phyloP scores from a whole-genome alignment of 1,139 yeast genomes.

The Debaryomyces fabryi region DNA sequence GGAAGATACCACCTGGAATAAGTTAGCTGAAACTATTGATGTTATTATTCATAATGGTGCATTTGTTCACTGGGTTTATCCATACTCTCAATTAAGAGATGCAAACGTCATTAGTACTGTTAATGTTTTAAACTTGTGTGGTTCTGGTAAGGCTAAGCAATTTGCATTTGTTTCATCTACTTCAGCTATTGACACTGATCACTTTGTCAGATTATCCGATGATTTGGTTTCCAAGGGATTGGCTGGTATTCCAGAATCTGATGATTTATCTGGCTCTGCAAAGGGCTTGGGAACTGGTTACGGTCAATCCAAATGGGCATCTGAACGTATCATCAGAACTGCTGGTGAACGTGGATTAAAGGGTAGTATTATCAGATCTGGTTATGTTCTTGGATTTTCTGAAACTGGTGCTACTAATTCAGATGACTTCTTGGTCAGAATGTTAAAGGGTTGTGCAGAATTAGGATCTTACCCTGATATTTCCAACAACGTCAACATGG shows the following conservation, averaged over 20 bases:
- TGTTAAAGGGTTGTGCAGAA: slow-evolving; percentile 93
- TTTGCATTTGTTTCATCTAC: slow-evolving; percentile 96
- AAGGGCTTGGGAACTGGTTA: slow-evolving; percentile 87
- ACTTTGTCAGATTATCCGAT: slow-evolving; percentile 79
- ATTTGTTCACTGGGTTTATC: slow-evolving; percentile 97
- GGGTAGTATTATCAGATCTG: slow-evolving; percentile 93
- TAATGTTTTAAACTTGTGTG: slow-evolving; percentile 80
- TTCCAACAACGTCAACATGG: slow-evolving; percentile 88
- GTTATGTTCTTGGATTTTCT: slow-evolving; percentile 90
- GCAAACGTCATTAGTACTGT: slow-evolving; percentile 91
- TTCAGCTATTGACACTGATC: slow-evolving; percentile 83
- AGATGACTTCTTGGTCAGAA: slow-evolving; percentile 91
- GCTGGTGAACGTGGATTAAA: slow-evolving; percentile 87
- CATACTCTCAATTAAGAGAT: slow-evolving; percentile 85
- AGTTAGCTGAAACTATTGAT: slow-evolving; percentile 64
- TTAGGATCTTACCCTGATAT: slow-evolving; percentile 85
- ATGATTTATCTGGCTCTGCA: slow-evolving; percentile 79
- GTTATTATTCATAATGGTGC: slow-evolving; percentile 96
- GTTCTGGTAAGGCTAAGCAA: slow-evolving; percentile 78
- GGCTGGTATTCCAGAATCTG: slow-evolving; percentile 77
- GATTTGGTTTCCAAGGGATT: slow-evolving; percentile 63
- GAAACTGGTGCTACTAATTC: slow-evolving; percentile 87
- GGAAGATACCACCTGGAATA: slow-evolving; percentile 56
- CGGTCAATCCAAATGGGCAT: slow-evolving; percentile 98
- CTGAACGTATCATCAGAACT: slow-evolving; percentile 81